Conservation (phyloP, 805 yeast species). For the Saturnispora hagleri region DNA sequence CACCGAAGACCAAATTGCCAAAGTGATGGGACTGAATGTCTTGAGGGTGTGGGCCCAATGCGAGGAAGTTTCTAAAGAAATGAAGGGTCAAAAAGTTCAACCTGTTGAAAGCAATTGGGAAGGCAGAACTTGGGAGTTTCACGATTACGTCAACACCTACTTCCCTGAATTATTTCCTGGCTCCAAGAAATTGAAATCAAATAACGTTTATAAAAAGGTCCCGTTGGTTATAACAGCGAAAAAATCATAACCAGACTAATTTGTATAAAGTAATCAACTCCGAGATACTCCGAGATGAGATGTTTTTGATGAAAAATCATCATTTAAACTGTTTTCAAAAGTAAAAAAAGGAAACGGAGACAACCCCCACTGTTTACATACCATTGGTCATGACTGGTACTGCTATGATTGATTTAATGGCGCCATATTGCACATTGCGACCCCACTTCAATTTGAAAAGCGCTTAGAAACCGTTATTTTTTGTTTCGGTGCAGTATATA, state of each 20-base stretch:
- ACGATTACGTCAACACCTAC: conserved; percentile 20
- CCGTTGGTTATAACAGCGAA: conserved; percentile 1
- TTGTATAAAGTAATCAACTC: background rate
- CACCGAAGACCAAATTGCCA: conserved; percentile 34
- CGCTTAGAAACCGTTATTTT: conserved; percentile 1
- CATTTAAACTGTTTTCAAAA: background rate
- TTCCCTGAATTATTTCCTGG: conserved; percentile 33
- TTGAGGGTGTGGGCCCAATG: conserved; percentile 39
- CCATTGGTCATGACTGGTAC: background rate
- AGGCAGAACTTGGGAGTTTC: conserved; percentile 34
- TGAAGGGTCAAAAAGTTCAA: conserved; percentile 13
- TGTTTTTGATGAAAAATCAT: background rate
- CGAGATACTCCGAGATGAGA: background rate
- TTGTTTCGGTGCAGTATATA: background rate
- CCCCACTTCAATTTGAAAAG: background rate
- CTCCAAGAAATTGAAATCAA: conserved; percentile 8
- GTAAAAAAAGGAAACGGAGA: background rate
- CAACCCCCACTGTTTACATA: too few relatives aligned
- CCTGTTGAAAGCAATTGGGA: conserved; percentile 34
- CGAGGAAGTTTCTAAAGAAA: conserved; percentile 25
- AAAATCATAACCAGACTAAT: background rate
- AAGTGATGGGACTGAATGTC: conserved; percentile 38
- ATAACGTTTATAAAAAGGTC: conserved; percentile 10
- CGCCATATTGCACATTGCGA: background rate
- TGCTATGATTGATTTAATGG: background rate